Evolutionary conservation across 495 filamentous ascomycete genomes (phyloP), one percentile per base, ranked within the genome.

Genomic region (Talaromyces adpressus): DNA sequence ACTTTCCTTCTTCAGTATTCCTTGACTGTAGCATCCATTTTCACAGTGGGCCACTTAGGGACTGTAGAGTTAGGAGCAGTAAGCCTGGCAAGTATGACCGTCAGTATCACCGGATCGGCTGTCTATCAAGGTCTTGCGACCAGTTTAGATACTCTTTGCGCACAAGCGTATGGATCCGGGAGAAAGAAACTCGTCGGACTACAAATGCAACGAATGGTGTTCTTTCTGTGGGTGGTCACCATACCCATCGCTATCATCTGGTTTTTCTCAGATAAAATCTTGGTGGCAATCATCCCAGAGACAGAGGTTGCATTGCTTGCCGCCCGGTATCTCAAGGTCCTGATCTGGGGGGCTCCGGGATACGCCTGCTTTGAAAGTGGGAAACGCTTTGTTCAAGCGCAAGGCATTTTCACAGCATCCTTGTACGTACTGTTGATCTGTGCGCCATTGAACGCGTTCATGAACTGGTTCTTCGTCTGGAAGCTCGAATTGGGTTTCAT

Each of bases 401-500:
- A 91, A 68, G 89, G 89, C 11, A 71, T 88, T 4, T 92, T 92
- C 70, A 82, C 81, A 14, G 87, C 86, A 2, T 87, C 84, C 12
- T 75, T 89, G 49, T 86, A 87, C 61, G 82, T 89, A 7, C 75
- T 91, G 30, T 68, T 91, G 6, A 73, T 92, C 59, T 89, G 87
- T 62, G 85, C 88, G 3, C 89, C 89, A 6, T 69, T 90, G 27
- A 91, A 91, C 70, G 87, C 84, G 0, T 77, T 91, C 16, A 77
- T 91, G 75, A 89, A 90, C 69, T 92, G 87, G 83, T 71, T 88
- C 29, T 87, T 92, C 63, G 88, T 91, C 47, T 90, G 89, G 85
- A 77, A 84, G 72, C 82, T 96, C 61, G 76, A 82, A 11, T 88
- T 86, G 83, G 91, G 92, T 2, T 96, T 93, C 68, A 72, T 89